Percentiles rank a stretch among this genome's conserved stretches.
Evolutionary conservation across 2,329 filamentous ascomycete genomes (phyloP).

Genomic region (Fusarium pseudoanthophilum): DNA sequence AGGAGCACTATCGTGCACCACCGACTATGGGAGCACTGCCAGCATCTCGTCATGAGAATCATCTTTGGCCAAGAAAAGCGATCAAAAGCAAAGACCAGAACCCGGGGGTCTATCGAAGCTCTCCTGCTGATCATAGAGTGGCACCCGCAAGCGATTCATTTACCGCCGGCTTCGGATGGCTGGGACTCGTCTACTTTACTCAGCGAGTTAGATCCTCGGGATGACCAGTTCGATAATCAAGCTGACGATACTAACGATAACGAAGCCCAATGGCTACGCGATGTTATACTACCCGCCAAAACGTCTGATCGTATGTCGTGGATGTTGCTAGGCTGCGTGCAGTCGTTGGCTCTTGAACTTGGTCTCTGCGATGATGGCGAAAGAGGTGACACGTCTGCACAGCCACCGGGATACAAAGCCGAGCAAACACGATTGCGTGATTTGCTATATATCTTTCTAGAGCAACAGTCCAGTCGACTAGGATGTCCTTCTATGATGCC

Average conservation of each 20-base stretch:
- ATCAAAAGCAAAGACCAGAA: slow-evolving; percentile 59
- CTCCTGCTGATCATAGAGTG: slow-evolving; percentile 66
- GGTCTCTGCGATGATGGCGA: slow-evolving; percentile 20
- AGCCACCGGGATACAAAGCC: background rate
- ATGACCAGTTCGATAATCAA: slow-evolving; percentile 26
- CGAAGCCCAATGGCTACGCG: slow-evolving; percentile 56
- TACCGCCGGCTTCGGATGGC: slow-evolving; percentile 63
- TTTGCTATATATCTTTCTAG: slow-evolving; percentile 23
- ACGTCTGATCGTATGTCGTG: slow-evolving; percentile 67
- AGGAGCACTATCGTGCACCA: slow-evolving; percentile 64
- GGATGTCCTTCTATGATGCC: slow-evolving; percentile 24
- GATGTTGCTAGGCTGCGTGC: slow-evolving; percentile 61
- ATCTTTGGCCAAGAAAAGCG: slow-evolving; percentile 65
- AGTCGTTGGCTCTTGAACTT: slow-evolving; percentile 30
- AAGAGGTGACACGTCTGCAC: background rate
- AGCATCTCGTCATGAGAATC: slow-evolving; percentile 63
- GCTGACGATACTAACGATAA: slow-evolving; percentile 5
- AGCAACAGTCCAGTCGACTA: slow-evolving; percentile 26
- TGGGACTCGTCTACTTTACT: slow-evolving; percentile 65
- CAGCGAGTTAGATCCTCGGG: slow-evolving; percentile 50
- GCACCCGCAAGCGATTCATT: slow-evolving; percentile 65
- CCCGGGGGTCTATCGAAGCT: slow-evolving; percentile 63
- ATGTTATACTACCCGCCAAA: slow-evolving; percentile 64
- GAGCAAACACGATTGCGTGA: slow-evolving; percentile 1
- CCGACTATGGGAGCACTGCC: slow-evolving; percentile 64